These are phyloP conservation scores for Leccinum pachyderme DNA, from an alignment of 1,284 basidiomycete species.

Conservation along the genomic window DNA sequence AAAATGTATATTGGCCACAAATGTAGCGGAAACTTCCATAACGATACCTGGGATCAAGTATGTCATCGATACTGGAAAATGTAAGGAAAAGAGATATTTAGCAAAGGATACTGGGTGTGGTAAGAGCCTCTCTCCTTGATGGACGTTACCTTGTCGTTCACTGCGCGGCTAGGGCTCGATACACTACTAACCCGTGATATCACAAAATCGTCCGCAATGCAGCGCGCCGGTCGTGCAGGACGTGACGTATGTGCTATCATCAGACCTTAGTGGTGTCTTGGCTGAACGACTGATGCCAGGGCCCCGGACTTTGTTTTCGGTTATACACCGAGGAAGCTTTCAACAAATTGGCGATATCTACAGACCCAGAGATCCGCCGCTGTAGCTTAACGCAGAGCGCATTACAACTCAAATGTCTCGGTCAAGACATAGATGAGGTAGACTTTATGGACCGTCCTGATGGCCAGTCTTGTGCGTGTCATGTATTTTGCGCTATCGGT, in stretches of 20 bases:
- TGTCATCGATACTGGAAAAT: constrained; percentile 93
- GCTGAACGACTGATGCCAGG: constrained; percentile 39
- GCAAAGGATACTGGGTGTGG: constrained; percentile 66
- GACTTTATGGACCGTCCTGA: constrained; percentile 87
- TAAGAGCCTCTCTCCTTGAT: constrained; percentile 24
- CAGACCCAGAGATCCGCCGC: constrained; percentile 86
- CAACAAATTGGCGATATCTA: constrained; percentile 59
- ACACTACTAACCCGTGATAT: constrained; percentile 83
- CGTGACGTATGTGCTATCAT: constrained; percentile 61
- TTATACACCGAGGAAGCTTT: constrained; percentile 85
- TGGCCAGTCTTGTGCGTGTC: constrained; percentile 58
- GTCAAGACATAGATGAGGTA: constrained; percentile 74
- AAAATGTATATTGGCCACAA: constrained; percentile 92
- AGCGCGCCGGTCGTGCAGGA: constrained; percentile 87
- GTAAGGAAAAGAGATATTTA: constrained; percentile 91
- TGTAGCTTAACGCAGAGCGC: constrained; percentile 82
- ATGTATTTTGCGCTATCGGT: neutral
- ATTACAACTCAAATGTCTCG: constrained; percentile 81
- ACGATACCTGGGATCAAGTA: constrained; percentile 96
- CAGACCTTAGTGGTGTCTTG: neutral
- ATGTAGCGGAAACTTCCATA: constrained; percentile 98
- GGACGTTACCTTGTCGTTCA: constrained; percentile 1
- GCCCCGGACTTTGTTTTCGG: constrained; percentile 82
- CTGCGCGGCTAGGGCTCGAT: constrained; percentile 67
- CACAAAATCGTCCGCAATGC: constrained; percentile 86